Evolutionary conservation across 2,329 filamentous ascomycete species (phyloP), one percentile per base, ranked within the genome.

Genomic region (Cercospora zeae-maydis): DNA sequence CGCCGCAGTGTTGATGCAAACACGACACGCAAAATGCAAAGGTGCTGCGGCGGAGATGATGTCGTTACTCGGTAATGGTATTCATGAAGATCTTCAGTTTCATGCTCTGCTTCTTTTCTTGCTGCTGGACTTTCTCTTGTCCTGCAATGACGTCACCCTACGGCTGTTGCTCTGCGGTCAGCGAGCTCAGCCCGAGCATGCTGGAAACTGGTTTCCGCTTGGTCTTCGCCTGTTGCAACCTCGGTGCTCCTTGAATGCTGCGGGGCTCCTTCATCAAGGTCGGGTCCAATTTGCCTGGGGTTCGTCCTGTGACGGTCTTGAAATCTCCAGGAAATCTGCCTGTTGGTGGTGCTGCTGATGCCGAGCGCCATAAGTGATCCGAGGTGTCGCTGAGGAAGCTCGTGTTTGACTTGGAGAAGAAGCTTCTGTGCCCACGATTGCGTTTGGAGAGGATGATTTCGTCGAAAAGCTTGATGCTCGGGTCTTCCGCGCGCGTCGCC

Each of bases 261-360:
- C 93, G 85, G 31, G 93, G 93, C 77, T 97, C 93, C 75, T 92
- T 91, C 92, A 98, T 96, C 52, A 97, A 81, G 13, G 87, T 85
- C 3, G 88, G 84, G 71, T 99, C 95, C 9, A 99, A 83, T 72
- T 91, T 93, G 7, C 91, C 87, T 4, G 95, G 95, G 37, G 91
- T 87, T 68, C 86, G 79, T 11, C 72, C 86, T 86, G 59, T 86
- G 9, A 65, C 63, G 3, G 63, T 58, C 80, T 89, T 88, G 84
- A 62, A 85, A 84, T 87, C 84, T 7, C 80, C 80, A 19, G 84
- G 80, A 64, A 82, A 82, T 56, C 80, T 80, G 30, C 82, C 78
- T 27, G 78, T 82, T 16, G 84, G 83, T 33, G 84, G 83, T 19
- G 80, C 83, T 4, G 85, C 84, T 54, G 83, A 81, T 16, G 85